These are phyloP conservation scores for Cutaneotrichosporon mucoides DNA, from an alignment of 1,284 basidiomycete species.

Conservation along the genomic window DNA sequence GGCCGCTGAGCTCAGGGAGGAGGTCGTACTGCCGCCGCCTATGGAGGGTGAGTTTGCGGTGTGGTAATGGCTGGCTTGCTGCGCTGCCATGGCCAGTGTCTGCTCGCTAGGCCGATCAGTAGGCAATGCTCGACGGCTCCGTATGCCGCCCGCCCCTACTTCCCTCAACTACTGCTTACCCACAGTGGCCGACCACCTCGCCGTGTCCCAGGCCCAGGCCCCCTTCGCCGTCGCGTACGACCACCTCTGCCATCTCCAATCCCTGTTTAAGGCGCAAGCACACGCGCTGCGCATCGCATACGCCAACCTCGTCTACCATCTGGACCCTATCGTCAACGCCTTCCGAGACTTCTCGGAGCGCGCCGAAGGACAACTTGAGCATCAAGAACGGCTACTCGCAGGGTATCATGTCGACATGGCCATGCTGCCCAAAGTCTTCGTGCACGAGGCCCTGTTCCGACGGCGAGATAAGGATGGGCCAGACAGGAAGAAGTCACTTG, in stretches of 20 bases:
- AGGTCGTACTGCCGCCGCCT: slow-evolving; percentile 34
- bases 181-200: slow-evolving; percentile 14
- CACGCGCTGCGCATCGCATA: slow-evolving; percentile 42
- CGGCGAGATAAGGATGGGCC: slow-evolving; percentile 28
- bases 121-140: no score
- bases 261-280: slow-evolving; percentile 40
- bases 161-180: background rate
- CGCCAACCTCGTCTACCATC: slow-evolving; percentile 38
- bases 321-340: slow-evolving; percentile 36
- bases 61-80: background rate
- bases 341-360: slow-evolving; percentile 32
- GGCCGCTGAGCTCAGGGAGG: slow-evolving; percentile 37
- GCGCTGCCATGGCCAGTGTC: background rate
- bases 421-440: slow-evolving; percentile 35
- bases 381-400: slow-evolving; percentile 33
- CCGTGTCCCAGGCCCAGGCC: slow-evolving; percentile 26
- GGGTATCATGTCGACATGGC: slow-evolving; percentile 38
- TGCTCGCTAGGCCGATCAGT: no score
- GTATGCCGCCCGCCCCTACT: no score
- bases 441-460: slow-evolving; percentile 37
- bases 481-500: slow-evolving; percentile 37
- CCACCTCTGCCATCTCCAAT: slow-evolving; percentile 41
- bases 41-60: slow-evolving; percentile 29
- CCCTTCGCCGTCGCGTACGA: slow-evolving; percentile 42
- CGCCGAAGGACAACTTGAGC: slow-evolving; percentile 32